Conservation (phyloP, 371 early-diverging fungal genomes). For the Lichtheimia ornata region DNA sequence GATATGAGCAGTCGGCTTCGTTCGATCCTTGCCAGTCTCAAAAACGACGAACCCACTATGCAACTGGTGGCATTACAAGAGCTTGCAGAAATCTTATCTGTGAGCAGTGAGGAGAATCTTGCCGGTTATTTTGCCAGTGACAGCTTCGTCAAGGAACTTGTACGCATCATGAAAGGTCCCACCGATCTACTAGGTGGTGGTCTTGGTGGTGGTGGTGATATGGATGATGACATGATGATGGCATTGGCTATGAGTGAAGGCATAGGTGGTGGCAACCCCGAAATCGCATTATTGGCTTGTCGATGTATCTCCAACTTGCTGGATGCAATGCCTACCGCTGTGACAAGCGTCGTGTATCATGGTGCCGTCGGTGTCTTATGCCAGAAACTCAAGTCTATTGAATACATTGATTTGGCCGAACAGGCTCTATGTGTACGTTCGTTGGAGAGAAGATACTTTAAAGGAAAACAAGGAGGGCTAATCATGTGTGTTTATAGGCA, state of each 20-base stretch:
- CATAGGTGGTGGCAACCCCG: slow-evolving; percentile 59
- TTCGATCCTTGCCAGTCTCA: slow-evolving; percentile 53
- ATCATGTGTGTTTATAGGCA: slow-evolving; percentile 37
- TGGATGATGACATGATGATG: slow-evolving; percentile 50
- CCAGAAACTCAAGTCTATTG: slow-evolving; percentile 76
- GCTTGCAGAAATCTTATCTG: slow-evolving; percentile 66
- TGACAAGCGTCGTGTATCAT: slow-evolving; percentile 66
- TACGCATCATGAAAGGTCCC: slow-evolving; percentile 55
- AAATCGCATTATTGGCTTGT: slow-evolving; percentile 82
- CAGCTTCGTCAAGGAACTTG: slow-evolving; percentile 59
- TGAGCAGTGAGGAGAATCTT: slow-evolving; percentile 70
- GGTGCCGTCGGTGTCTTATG: slow-evolving; percentile 77
- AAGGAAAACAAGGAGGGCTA: neutral
- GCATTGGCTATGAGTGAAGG: slow-evolving; percentile 49
- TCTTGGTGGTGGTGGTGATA: slow-evolving; percentile 10
- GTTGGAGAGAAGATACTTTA: too few species aligned
- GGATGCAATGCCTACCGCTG: slow-evolving; percentile 81
- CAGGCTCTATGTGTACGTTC: slow-evolving; percentile 68
- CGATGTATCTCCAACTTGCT: slow-evolving; percentile 88
- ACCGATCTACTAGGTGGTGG: slow-evolving; percentile 20
- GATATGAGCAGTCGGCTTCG: slow-evolving; percentile 46
- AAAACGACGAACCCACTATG: slow-evolving; percentile 60
- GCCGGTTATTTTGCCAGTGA: slow-evolving; percentile 59
- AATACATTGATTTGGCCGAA: slow-evolving; percentile 92
- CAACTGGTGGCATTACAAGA: slow-evolving; percentile 71